Percentiles rank a stretch among this genome's conserved stretches.
Evolutionary conservation across 192 early-diverging fungal genomes (phyloP).

Genomic region (Backusella psychrophila): DNA sequence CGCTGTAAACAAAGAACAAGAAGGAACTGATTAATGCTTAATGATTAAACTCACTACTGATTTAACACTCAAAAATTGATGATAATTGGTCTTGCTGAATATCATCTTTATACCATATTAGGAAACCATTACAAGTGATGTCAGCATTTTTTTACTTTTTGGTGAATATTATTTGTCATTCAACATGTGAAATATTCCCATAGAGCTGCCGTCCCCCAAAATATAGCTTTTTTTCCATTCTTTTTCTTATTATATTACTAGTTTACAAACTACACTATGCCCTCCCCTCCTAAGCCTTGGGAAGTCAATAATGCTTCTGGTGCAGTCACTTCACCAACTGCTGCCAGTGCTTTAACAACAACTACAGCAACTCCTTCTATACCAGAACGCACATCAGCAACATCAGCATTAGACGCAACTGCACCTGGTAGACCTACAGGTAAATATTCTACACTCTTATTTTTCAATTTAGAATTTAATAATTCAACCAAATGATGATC

Average conservation of each 20-base stretch:
- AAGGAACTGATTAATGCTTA: background rate
- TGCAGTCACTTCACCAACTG: constrained; percentile 36
- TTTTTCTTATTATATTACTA: constrained; percentile 6
- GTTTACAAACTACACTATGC: constrained; percentile 25
- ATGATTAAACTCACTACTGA: background rate
- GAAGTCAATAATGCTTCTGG: constrained; percentile 50
- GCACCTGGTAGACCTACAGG: constrained; percentile 14
- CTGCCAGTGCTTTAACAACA: constrained; percentile 30
- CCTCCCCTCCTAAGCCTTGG: constrained; percentile 77
- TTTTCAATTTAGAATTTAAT: background rate
- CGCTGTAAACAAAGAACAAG: background rate
- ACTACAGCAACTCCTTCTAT: constrained; percentile 37
- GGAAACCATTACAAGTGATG: background rate
- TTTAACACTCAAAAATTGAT: background rate
- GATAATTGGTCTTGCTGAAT: background rate
- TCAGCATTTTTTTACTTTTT: background rate
- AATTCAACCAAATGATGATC: background rate
- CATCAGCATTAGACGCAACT: background rate
- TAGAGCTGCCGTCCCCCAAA: background rate
- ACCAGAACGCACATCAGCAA: constrained; percentile 34
- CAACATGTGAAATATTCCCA: constrained; percentile 9
- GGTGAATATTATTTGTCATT: constrained; percentile 5
- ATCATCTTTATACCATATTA: background rate
- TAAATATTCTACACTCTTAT: background rate
- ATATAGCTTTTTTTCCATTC: background rate